Evolutionary conservation across 2,329 filamentous ascomycete genomes (phyloP).

Genomic region (Pseudocercospora pini-densiflorae): DNA sequence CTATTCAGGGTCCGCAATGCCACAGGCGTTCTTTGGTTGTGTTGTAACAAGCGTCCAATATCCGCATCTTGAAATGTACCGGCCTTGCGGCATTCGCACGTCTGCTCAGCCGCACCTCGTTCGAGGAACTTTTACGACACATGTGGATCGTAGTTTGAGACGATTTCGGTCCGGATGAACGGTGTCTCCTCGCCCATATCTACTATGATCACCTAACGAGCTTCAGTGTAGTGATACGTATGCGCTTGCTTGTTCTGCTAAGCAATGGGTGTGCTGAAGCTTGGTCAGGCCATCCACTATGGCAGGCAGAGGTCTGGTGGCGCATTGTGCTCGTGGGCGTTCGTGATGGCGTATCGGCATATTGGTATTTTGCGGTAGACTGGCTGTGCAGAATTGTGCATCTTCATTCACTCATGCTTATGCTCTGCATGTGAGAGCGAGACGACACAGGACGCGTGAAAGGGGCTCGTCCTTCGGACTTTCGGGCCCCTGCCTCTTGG

Average conservation of each 20-base stretch:
- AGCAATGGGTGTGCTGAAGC: background rate
- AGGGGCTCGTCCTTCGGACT: background rate
- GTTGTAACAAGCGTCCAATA: no score
- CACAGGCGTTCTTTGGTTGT: background rate
- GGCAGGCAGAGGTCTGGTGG: background rate
- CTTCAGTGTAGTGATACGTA: background rate
- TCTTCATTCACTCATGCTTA: background rate
- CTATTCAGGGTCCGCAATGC: background rate
- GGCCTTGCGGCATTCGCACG: no score
- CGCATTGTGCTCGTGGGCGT: background rate
- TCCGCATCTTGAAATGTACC: no score
- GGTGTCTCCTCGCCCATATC: no score
- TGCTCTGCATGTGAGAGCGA: background rate
- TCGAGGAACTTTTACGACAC: no score
- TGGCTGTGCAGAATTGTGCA: background rate
- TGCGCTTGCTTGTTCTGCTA: background rate
- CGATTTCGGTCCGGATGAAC: no score
- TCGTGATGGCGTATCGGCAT: no score
- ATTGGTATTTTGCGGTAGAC: no score
- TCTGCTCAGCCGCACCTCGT: no score
- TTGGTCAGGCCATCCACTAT: background rate
- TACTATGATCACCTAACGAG: no score
- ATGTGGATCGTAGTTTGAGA: no score
- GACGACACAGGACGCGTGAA: no score
- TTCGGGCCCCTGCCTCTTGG: background rate